Percentiles rank a stretch among this genome's conserved stretches.
Conservation (phyloP, 306 rosid species). For the Nissolia schottii region DNA sequence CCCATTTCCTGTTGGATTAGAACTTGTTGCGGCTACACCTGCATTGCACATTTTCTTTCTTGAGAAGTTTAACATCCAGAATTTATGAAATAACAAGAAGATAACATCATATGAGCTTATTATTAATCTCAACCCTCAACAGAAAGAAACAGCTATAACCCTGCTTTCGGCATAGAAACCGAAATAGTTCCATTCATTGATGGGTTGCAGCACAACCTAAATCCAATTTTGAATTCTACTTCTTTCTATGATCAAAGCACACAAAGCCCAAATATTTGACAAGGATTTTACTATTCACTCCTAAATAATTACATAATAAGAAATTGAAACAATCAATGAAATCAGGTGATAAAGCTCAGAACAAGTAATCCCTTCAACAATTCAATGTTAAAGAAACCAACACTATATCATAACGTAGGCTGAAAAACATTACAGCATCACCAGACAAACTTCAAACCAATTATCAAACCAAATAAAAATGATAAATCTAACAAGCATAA, state of each 20-base stretch:
- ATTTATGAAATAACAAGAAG: neutral
- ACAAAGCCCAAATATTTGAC: neutral
- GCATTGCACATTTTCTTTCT: neutral
- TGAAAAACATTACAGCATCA: neutral
- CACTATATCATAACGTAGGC: neutral
- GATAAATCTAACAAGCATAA: neutral
- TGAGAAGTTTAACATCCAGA: neutral
- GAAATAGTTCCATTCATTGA: neutral
- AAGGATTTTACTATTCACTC: no score
- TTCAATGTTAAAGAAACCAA: conserved; percentile 2
- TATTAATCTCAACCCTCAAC: neutral
- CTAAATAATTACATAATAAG: neutral
- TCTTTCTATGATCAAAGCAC: neutral
- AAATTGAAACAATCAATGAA: neutral
- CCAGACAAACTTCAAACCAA: neutral
- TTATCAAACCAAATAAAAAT: neutral
- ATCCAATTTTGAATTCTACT: neutral
- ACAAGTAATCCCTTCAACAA: conserved; percentile 4
- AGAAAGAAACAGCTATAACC: neutral
- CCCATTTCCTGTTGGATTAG: conserved; percentile 46
- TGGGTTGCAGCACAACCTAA: neutral
- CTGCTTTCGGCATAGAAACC: neutral
- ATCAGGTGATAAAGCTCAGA: conserved; percentile 7
- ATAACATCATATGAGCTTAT: neutral
- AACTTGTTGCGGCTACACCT: conserved; percentile 22